phyloP scores from a whole-genome alignment of 1,284 basidiomycete species.

The Clitocybe nebularis region DNA sequence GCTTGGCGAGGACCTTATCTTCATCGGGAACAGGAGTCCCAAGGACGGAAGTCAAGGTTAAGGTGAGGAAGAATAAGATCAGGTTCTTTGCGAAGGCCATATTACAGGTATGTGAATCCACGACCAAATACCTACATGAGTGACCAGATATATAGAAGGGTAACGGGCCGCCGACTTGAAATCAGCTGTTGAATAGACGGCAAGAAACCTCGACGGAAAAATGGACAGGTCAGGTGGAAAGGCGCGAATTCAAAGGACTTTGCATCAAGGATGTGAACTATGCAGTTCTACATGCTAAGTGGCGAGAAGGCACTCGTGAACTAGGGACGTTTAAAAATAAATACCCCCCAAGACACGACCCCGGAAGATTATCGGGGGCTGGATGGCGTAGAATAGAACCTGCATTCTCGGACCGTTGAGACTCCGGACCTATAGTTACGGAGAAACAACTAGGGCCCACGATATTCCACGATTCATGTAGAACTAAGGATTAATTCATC shows the following conservation, averaged over 20 bases:
- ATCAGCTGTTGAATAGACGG: neutral
- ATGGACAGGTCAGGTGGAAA: neutral
- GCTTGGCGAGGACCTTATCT: slow-evolving; percentile 17
- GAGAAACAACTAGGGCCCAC: too few species aligned
- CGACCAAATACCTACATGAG: neutral
- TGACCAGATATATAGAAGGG: neutral
- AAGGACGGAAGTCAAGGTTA: slow-evolving; percentile 1
- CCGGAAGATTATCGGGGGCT: too few species aligned
- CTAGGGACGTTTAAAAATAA: neutral
- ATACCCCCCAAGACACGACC: too few species aligned
- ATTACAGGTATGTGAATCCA: neutral
- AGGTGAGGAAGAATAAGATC: neutral
- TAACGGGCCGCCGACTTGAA: neutral
- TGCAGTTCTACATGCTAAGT: neutral
- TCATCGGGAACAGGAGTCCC: slow-evolving; percentile 12
- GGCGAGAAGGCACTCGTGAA: neutral
- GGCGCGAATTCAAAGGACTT: too few species aligned
- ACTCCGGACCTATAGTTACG: too few species aligned
- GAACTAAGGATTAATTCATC: too few species aligned
- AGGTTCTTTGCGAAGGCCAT: slow-evolving; percentile 3
- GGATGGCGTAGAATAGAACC: too few species aligned
- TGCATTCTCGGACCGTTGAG: too few species aligned
- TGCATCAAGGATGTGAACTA: neutral
- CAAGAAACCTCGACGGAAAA: neutral
- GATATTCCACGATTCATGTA: too few species aligned